These are phyloP conservation scores for Agrocybe chaxingu DNA, from an alignment of 768 basidiomycete genomes.

Conservation along the genomic window DNA sequence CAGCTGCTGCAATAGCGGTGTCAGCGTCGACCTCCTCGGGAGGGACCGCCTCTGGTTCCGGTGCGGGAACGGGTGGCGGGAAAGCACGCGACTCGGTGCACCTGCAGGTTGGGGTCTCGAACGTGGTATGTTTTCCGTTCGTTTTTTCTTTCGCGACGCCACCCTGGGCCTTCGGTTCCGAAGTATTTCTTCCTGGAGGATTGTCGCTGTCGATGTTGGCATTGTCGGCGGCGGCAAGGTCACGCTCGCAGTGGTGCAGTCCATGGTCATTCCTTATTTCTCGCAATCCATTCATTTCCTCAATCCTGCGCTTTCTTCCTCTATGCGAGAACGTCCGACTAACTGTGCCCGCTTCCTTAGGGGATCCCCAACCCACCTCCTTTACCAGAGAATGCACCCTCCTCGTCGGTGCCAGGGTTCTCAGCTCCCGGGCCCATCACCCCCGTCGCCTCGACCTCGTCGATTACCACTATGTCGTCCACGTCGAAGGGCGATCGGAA, in stretches of 20 bases:
- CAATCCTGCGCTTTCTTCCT: too few relatives aligned
- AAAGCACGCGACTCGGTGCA: too few relatives aligned
- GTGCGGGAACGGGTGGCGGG: neutral
- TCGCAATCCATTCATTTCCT: too few relatives aligned
- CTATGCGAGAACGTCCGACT: too few relatives aligned
- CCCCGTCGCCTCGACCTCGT: neutral
- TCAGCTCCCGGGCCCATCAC: neutral
- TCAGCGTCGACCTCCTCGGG: neutral
- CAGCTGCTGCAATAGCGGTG: neutral
- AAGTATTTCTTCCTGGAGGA: neutral
- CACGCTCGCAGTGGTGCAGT: neutral
- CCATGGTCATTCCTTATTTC: too few relatives aligned
- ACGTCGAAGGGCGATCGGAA: neutral
- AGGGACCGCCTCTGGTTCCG: neutral
- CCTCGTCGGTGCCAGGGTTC: neutral
- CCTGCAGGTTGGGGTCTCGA: too few relatives aligned
- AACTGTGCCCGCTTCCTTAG: too few relatives aligned
- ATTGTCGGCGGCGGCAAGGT: neutral
- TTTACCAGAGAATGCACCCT: neutral
- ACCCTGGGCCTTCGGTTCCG: too few relatives aligned
- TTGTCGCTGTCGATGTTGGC: neutral
- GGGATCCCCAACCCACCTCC: too few relatives aligned
- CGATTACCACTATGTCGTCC: neutral
- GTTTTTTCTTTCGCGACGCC: neutral
- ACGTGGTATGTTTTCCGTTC: constrained; percentile 1